Conservation (phyloP, 169 alveolate genomes). For the Eimeria nieschulzi region DNA sequence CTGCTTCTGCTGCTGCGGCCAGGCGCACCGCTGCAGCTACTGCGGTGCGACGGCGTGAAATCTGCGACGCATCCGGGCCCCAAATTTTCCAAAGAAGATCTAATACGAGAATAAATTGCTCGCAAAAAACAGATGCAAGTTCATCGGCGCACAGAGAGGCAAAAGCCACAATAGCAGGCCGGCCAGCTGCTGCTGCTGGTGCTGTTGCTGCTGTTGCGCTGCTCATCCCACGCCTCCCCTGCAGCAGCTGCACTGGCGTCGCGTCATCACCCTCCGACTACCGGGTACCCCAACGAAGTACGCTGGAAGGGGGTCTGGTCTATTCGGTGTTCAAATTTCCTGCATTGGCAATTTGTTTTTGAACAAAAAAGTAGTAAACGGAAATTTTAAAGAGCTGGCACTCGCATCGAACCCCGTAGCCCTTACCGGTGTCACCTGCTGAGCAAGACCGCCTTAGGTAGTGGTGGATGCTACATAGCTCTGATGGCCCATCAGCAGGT, state of each 20-base stretch:
- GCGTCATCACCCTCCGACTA: too few relatives aligned
- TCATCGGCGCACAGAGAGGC: not conserved
- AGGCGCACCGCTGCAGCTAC: constrained; percentile 68
- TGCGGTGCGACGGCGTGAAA: constrained; percentile 24
- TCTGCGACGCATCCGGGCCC: constrained; percentile 25
- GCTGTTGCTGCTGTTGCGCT: constrained; percentile 69
- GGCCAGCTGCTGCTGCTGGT: constrained; percentile 62
- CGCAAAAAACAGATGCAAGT: constrained; percentile 26
- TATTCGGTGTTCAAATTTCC: too few relatives aligned
- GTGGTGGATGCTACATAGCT: too few relatives aligned
- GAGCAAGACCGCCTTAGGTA: too few relatives aligned
- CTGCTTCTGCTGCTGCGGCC: constrained; percentile 70
- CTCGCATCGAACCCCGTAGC: too few relatives aligned
- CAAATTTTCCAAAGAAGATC: not conserved
- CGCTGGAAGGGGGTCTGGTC: too few relatives aligned
- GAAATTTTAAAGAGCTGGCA: too few relatives aligned
- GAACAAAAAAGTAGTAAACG: too few relatives aligned
- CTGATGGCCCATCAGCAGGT: too few relatives aligned
- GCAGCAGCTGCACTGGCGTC: constrained; percentile 38
- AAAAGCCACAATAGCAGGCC: constrained; percentile 63
- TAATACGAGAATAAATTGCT: constrained; percentile 23
- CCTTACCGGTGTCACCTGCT: too few relatives aligned
- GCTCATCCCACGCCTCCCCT: constrained; percentile 61
- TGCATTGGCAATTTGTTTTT: too few relatives aligned
- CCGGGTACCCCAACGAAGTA: too few relatives aligned